phyloP scores from a whole-genome alignment of 306 rosid species.

The Malus fusca region DNA sequence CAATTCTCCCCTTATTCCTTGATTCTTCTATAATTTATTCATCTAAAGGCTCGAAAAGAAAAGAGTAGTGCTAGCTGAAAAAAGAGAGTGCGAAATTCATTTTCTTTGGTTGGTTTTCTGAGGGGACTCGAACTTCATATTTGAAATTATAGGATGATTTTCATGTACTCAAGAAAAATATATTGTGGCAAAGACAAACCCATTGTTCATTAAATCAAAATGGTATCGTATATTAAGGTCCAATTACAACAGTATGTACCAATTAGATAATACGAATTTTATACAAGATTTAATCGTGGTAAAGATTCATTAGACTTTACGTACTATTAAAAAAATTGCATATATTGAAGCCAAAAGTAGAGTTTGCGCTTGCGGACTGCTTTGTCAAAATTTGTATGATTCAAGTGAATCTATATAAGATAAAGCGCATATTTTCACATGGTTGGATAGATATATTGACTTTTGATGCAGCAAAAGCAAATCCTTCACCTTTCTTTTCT shows the following conservation, averaged over 20 bases:
- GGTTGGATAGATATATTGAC: constrained; percentile 5
- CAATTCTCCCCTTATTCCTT: background rate
- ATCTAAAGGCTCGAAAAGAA: background rate
- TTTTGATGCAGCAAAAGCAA: background rate
- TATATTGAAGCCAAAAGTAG: background rate
- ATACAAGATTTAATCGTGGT: too few species aligned
- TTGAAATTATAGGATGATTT: too few species aligned
- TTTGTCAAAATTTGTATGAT: background rate
- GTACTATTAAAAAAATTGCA: background rate
- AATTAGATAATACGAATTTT: too few species aligned
- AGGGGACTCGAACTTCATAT: too few species aligned
- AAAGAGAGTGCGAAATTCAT: too few species aligned
- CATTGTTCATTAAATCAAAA: background rate
- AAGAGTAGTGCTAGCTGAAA: background rate
- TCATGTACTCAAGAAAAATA: too few species aligned
- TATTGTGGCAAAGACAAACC: background rate
- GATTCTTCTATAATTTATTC: background rate
- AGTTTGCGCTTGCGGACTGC: background rate
- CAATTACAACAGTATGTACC: too few species aligned
- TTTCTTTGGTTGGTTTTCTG: too few species aligned
- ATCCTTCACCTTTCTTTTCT: constrained; percentile 7
- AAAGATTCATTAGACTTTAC: too few species aligned
- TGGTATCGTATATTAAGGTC: background rate
- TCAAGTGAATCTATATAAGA: background rate
- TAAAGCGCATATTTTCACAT: background rate